Evolutionary conservation across 2,329 filamentous ascomycete genomes (phyloP).

Genomic region (Xylaria sp.): DNA sequence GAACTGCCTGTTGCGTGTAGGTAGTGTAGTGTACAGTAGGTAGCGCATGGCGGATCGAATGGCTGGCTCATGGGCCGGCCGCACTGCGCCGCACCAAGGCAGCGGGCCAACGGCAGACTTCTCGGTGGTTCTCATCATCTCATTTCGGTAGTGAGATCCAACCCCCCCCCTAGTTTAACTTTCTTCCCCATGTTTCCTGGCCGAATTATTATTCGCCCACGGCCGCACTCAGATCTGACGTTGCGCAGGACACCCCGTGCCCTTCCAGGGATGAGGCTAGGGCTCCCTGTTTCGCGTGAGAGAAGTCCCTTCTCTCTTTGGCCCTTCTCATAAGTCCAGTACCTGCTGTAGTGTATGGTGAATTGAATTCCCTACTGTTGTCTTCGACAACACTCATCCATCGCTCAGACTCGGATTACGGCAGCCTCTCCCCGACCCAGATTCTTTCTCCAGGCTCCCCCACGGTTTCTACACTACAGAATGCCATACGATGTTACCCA

Average conservation of each 20-base stretch:
- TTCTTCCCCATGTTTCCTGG: conserved; percentile 40
- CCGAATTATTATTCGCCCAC: conserved; percentile 39
- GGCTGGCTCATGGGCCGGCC: conserved; percentile 7
- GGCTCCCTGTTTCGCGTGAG: conserved; percentile 24
- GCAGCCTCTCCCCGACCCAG: conserved; percentile 23
- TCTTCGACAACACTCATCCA: conserved; percentile 11
- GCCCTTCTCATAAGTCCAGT: not conserved
- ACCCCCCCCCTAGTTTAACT: conserved; percentile 19
- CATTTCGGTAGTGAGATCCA: conserved; percentile 42
- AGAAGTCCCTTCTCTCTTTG: conserved; percentile 5
- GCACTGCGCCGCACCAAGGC: conserved; percentile 33
- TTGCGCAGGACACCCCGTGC: conserved; percentile 32
- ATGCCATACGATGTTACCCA: not conserved
- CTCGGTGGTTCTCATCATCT: conserved; percentile 41
- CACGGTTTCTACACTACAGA: conserved; percentile 15
- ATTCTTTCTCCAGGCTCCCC: conserved; percentile 12
- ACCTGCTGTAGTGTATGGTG: not conserved
- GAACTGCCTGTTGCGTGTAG: not conserved
- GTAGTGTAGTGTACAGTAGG: not conserved
- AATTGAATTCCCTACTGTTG: conserved; percentile 5
- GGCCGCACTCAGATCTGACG: conserved; percentile 39
- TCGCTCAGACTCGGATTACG: conserved; percentile 29
- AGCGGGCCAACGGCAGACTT: conserved; percentile 39
- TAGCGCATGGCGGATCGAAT: conserved; percentile 18
- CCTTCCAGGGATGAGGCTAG: conserved; percentile 27